Percentiles rank a stretch among this genome's conserved stretches.
Evolutionary conservation across 495 filamentous ascomycete species (phyloP).

Genomic region (Haplographium delicatum): DNA sequence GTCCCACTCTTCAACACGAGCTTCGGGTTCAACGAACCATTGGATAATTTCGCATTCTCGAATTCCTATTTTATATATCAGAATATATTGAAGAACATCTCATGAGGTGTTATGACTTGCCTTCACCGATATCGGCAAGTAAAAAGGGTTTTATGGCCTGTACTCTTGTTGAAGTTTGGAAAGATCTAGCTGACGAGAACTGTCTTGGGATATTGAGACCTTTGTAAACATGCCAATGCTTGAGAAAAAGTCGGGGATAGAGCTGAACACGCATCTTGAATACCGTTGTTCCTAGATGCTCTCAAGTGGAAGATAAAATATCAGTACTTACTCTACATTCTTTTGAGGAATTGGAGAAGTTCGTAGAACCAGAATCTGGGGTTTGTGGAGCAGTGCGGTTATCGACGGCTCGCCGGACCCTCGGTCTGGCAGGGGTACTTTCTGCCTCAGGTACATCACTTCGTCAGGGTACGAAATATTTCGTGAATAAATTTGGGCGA

Average conservation of each 20-base stretch:
- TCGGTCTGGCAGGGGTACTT: constrained; percentile 1
- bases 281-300: constrained; percentile 12
- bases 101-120: constrained; percentile 37
- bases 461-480: too few relatives aligned
- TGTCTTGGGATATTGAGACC: constrained; percentile 27
- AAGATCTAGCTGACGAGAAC: constrained; percentile 30
- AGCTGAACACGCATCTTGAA: constrained; percentile 41
- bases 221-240: constrained; percentile 36
- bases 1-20: constrained; percentile 95
- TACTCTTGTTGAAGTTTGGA: constrained; percentile 55
- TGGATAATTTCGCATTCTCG: constrained; percentile 98
- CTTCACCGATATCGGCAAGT: constrained; percentile 95
- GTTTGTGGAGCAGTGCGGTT: constrained; percentile 15
- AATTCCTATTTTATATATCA: constrained; percentile 58
- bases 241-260: constrained; percentile 36
- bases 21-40: constrained; percentile 97
- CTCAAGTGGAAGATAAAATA: constrained; percentile 4
- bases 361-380: constrained; percentile 8
- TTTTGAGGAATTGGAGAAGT: constrained; percentile 7
- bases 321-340: constrained; percentile 18
- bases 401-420: constrained; percentile 13
- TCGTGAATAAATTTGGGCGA: too few relatives aligned
- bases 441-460: too few relatives aligned
- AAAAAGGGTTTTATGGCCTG: constrained; percentile 77
- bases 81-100: not conserved